Percentiles rank a stretch among this genome's conserved stretches.
phyloP scores from a whole-genome alignment of 768 basidiomycete species.

The Mycena chlorophos region DNA sequence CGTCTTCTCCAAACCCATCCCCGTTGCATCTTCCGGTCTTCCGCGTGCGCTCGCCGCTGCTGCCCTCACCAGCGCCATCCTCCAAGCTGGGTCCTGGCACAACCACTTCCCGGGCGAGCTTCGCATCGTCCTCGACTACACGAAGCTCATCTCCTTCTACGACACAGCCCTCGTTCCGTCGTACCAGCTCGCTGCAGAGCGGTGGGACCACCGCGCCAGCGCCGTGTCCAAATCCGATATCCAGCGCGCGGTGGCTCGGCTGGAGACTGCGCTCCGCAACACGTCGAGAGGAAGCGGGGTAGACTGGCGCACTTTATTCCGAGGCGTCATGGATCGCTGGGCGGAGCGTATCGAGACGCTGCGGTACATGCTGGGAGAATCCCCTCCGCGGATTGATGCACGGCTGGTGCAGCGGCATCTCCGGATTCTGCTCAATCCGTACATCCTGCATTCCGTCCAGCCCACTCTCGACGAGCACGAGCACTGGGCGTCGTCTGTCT shows the following conservation, averaged over 20 bases:
- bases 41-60: background rate
- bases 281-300: slow-evolving; percentile 25
- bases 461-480: background rate
- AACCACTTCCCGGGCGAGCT: slow-evolving; percentile 36
- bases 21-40: background rate
- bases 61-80: background rate
- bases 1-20: background rate
- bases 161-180: slow-evolving; percentile 32
- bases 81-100: slow-evolving; percentile 32
- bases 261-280: slow-evolving; percentile 11
- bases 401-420: slow-evolving; percentile 4
- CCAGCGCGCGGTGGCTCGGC: slow-evolving; percentile 5
- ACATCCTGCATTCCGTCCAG: slow-evolving; percentile 8
- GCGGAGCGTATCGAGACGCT: slow-evolving; percentile 31
- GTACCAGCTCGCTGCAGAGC: slow-evolving; percentile 16
- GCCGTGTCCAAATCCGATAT: slow-evolving; percentile 30
- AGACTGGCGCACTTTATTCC: slow-evolving; percentile 35
- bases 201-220: slow-evolving; percentile 32
- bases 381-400: slow-evolving; percentile 5
- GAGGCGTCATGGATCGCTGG: slow-evolving; percentile 32
- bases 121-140: slow-evolving; percentile 33
- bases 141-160: slow-evolving; percentile 36
- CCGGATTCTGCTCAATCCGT: slow-evolving; percentile 12
- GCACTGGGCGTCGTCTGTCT: slow-evolving; percentile 8
- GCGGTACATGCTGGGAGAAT: slow-evolving; percentile 21